These are phyloP conservation scores for Triangularia setosa DNA, from an alignment of 2,329 filamentous ascomycete species.

Conservation along the genomic window DNA sequence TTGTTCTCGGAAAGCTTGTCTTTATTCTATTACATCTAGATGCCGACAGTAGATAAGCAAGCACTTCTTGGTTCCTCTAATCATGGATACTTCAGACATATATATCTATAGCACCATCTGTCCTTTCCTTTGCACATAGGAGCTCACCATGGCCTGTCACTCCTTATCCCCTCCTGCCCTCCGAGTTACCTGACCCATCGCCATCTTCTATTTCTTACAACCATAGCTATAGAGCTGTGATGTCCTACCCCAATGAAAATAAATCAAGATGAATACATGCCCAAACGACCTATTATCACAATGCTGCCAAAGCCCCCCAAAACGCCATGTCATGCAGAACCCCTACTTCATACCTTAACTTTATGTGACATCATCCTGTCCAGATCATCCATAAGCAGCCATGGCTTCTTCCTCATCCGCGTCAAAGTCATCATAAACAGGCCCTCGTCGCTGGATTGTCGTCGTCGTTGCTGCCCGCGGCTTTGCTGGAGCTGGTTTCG, in stretches of 20 bases:
- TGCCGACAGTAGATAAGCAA: background rate
- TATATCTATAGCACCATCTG: background rate
- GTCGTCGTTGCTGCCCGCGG: background rate
- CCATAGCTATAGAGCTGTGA: background rate
- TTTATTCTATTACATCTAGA: background rate
- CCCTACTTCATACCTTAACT: background rate
- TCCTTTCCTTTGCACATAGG: background rate
- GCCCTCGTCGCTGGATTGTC: background rate
- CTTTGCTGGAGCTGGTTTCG: background rate
- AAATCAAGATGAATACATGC: background rate
- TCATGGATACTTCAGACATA: background rate
- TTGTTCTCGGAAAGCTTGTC: background rate
- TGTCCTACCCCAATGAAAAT: background rate
- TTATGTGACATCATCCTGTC: conserved; percentile 6
- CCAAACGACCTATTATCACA: background rate
- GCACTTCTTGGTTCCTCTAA: background rate
- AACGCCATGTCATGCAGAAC: background rate
- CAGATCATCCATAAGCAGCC: conserved; percentile 42
- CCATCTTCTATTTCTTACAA: background rate
- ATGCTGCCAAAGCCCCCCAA: background rate
- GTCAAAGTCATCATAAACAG: conserved; percentile 27
- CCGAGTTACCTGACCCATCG: background rate
- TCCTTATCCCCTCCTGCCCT: background rate
- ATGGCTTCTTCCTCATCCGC: conserved; percentile 51
- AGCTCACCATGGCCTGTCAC: background rate